Evolutionary conservation across 352 stramenopile species (phyloP).

Genomic region (Globisporangium radiosum): DNA sequence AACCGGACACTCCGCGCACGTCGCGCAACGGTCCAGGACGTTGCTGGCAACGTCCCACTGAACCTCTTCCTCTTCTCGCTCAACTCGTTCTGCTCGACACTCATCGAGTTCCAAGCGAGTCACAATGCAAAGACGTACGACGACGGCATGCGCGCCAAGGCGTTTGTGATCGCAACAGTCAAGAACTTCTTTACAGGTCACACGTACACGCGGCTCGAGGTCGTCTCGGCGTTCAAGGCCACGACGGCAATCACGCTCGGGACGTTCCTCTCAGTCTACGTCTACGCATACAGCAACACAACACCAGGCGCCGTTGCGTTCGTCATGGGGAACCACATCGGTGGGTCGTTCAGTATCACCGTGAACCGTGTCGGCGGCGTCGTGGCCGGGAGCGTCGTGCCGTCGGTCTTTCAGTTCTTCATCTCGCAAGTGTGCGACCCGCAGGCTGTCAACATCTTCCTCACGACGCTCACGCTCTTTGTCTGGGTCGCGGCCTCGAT

Average conservation of each 20-base stretch:
- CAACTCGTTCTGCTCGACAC: conserved; percentile 64
- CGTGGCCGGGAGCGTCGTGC: conserved; percentile 75
- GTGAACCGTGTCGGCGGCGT: conserved; percentile 72
- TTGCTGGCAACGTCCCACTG: conserved; percentile 42
- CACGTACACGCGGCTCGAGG: conserved; percentile 22
- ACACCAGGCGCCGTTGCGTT: conserved; percentile 32
- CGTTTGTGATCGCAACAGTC: conserved; percentile 12
- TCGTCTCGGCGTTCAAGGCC: conserved; percentile 32
- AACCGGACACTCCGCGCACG: conserved; percentile 24
- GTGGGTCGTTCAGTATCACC: conserved; percentile 46
- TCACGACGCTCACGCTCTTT: conserved; percentile 56
- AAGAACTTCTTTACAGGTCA: conserved; percentile 22
- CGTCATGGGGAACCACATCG: conserved; percentile 53
- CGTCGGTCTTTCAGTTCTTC: conserved; percentile 82
- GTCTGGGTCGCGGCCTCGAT: conserved; percentile 67
- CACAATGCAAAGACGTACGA: conserved; percentile 34
- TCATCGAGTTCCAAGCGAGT: conserved; percentile 31
- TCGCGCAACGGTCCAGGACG: conserved; percentile 21
- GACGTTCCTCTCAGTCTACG: conserved; percentile 33
- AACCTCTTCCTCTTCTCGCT: conserved; percentile 57
- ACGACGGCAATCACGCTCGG: conserved; percentile 27
- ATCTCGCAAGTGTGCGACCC: conserved; percentile 61
- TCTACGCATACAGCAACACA: conserved; percentile 36
- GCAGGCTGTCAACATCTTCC: conserved; percentile 27
- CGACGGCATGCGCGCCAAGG: conserved; percentile 16